Base-by-base conservation (phyloP, 2,329 filamentous ascomycete genomes). In the Cercospora nicotianae region DNA sequence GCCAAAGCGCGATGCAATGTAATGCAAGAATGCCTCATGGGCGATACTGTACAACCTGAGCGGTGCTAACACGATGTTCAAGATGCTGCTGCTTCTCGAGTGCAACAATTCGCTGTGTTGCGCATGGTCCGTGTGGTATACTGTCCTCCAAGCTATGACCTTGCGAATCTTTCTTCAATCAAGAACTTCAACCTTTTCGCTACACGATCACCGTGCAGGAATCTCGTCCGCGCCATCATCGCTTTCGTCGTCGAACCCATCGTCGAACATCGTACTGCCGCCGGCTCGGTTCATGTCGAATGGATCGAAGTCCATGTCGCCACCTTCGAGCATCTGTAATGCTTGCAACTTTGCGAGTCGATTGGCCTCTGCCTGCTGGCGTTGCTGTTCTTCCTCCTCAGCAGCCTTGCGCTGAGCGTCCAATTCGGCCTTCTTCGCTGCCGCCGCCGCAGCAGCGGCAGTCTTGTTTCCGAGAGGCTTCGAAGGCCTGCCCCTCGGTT, bases 271-370 rank as follows among this genome's bases (percentile, higher is more conserved):
- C 26, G 48, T 57, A 39, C 31, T 28, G 7, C 63, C 70, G 30
- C 70, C 66, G n/a, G 64, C 67, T 33, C 67, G 45, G 33, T 58
- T 48, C 33, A 39, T 61, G 58, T 60, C 62, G 7, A 64, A 61
- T 8, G 45, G 57, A 23, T 63, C 65, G n/a, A 64, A 66, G 55
- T 45, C 62, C 61, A 67, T 69, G 20, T 68, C 66, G 39, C 55
- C 63, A 36, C 60, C 28, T 23, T 73, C 70, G 23, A 78, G 69
- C 74, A 75, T 73, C 53, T 74, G 71, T 31, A 79, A 70, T 8
- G 74, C 76, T 48, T 77, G 75, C 28, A 80, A 69, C 68, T 79
- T 79, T 9, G 78, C 78, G 3, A 74, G 67, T 7, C 77, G 67
- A 63, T 80, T 79, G 48, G 76, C 74, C 58, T 79, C 76, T 16